phyloP scores from a whole-genome alignment of 2,329 filamentous ascomycete species.

The Dactylonectria macrodidyma region DNA sequence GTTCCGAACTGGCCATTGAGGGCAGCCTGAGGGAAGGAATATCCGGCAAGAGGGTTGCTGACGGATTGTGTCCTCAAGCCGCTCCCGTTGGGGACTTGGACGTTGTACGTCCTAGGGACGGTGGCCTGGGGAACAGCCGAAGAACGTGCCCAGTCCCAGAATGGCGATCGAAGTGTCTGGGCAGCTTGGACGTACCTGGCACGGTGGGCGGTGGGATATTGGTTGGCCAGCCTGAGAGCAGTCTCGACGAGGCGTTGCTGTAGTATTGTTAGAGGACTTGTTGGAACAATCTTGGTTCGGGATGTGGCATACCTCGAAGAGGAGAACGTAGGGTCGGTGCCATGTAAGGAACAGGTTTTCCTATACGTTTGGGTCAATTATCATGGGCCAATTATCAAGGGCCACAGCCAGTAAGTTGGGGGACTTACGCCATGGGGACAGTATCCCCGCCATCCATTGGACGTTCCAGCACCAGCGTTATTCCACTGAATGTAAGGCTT shows the following conservation, averaged over 20 bases:
- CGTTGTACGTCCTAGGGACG: conserved; percentile 51
- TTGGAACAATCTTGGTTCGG: neutral
- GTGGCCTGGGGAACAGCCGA: conserved; percentile 59
- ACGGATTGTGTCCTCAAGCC: conserved; percentile 52
- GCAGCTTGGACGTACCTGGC: conserved; percentile 62
- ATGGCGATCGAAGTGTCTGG: conserved; percentile 63
- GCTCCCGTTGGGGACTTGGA: conserved; percentile 58
- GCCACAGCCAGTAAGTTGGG: no score
- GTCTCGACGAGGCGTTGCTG: conserved; percentile 19
- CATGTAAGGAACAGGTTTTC: conserved; percentile 66
- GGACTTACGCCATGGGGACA: no score
- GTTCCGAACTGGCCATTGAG: conserved; percentile 56
- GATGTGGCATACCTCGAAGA: conserved; percentile 61
- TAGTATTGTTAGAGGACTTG: neutral
- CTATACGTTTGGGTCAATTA: conserved; percentile 44
- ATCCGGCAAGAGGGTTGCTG: conserved; percentile 68
- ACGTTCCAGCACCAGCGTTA: no score
- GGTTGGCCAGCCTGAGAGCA: conserved; percentile 9
- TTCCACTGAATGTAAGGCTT: conserved; percentile 57
- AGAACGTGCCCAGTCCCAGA: conserved; percentile 68
- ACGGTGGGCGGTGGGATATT: conserved; percentile 55
- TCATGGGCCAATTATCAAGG: no score
- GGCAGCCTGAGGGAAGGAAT: conserved; percentile 62
- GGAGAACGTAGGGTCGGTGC: conserved; percentile 69
- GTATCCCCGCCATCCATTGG: no score